phyloP scores from a whole-genome alignment of 768 basidiomycete genomes.

The Suillus decipiens region DNA sequence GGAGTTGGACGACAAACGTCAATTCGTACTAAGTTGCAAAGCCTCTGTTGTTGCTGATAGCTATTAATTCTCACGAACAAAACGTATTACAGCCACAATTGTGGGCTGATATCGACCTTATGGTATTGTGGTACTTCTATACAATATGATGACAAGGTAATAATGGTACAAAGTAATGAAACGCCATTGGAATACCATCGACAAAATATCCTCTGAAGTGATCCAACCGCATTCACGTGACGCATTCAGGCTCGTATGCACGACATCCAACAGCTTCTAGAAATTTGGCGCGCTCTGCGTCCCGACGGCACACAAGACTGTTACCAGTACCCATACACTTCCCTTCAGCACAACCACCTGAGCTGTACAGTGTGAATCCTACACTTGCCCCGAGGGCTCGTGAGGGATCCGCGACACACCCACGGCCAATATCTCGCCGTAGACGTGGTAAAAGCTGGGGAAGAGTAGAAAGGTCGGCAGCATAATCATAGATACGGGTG shows the following conservation, averaged over 20 bases:
- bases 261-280: conserved; percentile 47
- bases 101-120: too few relatives aligned
- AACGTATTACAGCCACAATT: too few relatives aligned
- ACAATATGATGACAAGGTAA: too few relatives aligned
- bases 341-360: conserved; percentile 33
- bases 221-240: conserved; percentile 18
- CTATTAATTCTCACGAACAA: too few relatives aligned
- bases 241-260: conserved; percentile 41
- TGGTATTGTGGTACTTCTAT: too few relatives aligned
- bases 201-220: neutral
- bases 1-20: too few relatives aligned
- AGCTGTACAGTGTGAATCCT: conserved; percentile 11
- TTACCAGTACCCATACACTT: conserved; percentile 42
- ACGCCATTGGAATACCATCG: neutral
- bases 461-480: conserved; percentile 49
- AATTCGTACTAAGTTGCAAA: too few relatives aligned
- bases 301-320: conserved; percentile 41
- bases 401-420: conserved; percentile 24
- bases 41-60: too few relatives aligned
- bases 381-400: conserved; percentile 17
- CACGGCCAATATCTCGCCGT: conserved; percentile 21
- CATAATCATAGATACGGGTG: conserved; percentile 55
- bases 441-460: conserved; percentile 42
- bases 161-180: too few relatives aligned
- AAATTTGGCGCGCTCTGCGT: conserved; percentile 46